These are phyloP conservation scores for Fraxinus pennsylvanica DNA, from an alignment of 257 asterid genomes.

Conservation along the genomic window DNA sequence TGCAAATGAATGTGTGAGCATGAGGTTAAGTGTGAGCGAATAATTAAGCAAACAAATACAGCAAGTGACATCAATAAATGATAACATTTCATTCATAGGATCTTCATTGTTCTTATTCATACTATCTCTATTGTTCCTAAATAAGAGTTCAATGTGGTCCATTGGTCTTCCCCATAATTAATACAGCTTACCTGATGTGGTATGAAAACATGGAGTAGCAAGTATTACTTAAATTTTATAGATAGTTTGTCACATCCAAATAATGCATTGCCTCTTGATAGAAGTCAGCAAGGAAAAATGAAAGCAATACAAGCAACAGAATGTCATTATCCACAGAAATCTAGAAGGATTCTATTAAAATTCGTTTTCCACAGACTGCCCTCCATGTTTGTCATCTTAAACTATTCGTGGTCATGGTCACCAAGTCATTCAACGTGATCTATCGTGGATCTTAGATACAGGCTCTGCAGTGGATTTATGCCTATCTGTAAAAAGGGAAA, in stretches of 20 bases:
- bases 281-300: not conserved
- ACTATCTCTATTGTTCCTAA: not conserved
- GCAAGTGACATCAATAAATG: conserved; percentile 2
- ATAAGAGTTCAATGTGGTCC: not conserved
- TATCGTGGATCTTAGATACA: not conserved
- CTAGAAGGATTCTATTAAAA: not conserved
- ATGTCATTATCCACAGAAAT: not conserved
- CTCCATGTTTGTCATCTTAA: not conserved
- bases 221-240: not conserved
- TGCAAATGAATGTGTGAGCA: too few relatives aligned
- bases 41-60: conserved; percentile 3
- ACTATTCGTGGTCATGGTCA: too few relatives aligned
- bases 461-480: not conserved
- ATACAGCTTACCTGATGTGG: not conserved
- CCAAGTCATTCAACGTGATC: not conserved
- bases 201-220: conserved; percentile 18
- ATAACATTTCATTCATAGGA: not conserved
- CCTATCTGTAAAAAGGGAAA: not conserved
- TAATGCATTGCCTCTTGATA: not conserved
- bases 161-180: not conserved
- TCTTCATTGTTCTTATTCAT: not conserved
- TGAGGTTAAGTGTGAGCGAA: not conserved
- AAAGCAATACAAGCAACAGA: not conserved
- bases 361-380: conserved; percentile 1
- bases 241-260: not conserved